Conservation (phyloP, 2,329 filamentous ascomycete species). For the Pseudofabraea citricarpa region DNA sequence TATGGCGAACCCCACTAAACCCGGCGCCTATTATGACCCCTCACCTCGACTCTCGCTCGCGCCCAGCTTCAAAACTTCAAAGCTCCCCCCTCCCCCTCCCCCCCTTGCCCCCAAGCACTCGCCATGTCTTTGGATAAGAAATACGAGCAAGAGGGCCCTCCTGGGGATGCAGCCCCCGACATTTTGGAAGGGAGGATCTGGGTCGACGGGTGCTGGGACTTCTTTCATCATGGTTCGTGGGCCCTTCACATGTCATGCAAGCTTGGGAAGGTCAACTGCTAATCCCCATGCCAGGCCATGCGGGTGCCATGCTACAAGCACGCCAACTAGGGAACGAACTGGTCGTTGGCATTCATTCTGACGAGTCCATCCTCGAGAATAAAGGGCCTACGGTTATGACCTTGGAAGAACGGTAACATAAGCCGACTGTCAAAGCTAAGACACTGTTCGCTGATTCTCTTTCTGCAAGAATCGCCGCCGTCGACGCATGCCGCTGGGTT, state of each 20-base stretch:
- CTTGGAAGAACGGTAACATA: slow-evolving; percentile 69
- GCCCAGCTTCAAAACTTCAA: too few relatives aligned
- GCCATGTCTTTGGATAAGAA: slow-evolving; percentile 8
- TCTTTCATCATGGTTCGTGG: slow-evolving; percentile 83
- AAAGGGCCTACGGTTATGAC: slow-evolving; percentile 98
- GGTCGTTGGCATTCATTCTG: slow-evolving; percentile 89
- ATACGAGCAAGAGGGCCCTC: slow-evolving; percentile 17
- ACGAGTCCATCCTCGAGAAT: slow-evolving; percentile 92
- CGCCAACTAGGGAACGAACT: slow-evolving; percentile 86
- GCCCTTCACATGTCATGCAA: not conserved
- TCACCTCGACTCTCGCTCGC: too few relatives aligned
- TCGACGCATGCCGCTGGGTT: slow-evolving; percentile 93
- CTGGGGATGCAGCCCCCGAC: slow-evolving; percentile 24
- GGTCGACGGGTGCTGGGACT: slow-evolving; percentile 99
- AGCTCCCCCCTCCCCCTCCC: too few relatives aligned
- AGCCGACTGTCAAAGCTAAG: slow-evolving; percentile 12
- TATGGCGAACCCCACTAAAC: too few relatives aligned
- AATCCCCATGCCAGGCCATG: slow-evolving; percentile 63
- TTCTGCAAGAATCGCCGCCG: slow-evolving; percentile 67
- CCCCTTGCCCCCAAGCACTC: not conserved
- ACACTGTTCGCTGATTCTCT: slow-evolving; percentile 23
- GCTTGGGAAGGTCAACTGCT: not conserved
- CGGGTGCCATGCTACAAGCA: slow-evolving; percentile 93
- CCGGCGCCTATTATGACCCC: too few relatives aligned
- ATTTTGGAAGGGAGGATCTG: slow-evolving; percentile 70